Conservation (phyloP, 83 land plant species). For the Isoetes engelmannii region DNA sequence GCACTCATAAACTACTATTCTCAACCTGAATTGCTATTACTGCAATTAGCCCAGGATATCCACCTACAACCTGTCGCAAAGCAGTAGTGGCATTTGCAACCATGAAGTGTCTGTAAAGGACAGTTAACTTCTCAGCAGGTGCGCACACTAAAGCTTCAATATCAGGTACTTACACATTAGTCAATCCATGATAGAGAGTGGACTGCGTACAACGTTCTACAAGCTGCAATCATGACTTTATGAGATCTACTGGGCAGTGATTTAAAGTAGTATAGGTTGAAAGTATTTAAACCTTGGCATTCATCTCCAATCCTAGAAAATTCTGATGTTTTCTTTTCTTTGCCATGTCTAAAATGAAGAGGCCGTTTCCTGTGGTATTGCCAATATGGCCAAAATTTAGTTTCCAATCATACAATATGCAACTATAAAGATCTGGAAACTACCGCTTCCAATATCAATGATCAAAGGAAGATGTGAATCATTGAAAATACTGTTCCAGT, state of each 20-base stretch:
- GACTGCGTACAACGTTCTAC: constrained; percentile 33
- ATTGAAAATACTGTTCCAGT: constrained; percentile 40
- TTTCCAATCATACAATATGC: background rate
- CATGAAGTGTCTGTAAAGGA: constrained; percentile 41
- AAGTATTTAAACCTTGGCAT: constrained; percentile 39
- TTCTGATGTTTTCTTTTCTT: constrained; percentile 30
- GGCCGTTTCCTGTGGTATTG: constrained; percentile 50
- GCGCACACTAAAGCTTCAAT: background rate
- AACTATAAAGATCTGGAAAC: background rate
- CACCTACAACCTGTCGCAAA: constrained; percentile 48
- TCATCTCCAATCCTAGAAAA: constrained; percentile 70
- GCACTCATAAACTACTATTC: background rate
- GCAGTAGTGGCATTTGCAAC: constrained; percentile 59
- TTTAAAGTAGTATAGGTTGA: background rate
- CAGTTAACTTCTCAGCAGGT: constrained; percentile 11
- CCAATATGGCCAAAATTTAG: background rate
- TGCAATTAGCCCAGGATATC: constrained; percentile 52
- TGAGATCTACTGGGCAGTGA: too few species aligned
- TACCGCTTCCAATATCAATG: constrained; percentile 77
- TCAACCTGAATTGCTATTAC: constrained; percentile 57
- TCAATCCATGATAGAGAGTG: constrained; percentile 15
- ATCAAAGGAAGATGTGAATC: constrained; percentile 45
- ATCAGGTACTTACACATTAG: constrained; percentile 30
- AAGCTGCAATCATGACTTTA: constrained; percentile 39
- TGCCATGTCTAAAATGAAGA: constrained; percentile 56